Evolutionary conservation across 2,329 filamentous ascomycete species (phyloP).

Genomic region (Apiospora kogelbergensis): DNA sequence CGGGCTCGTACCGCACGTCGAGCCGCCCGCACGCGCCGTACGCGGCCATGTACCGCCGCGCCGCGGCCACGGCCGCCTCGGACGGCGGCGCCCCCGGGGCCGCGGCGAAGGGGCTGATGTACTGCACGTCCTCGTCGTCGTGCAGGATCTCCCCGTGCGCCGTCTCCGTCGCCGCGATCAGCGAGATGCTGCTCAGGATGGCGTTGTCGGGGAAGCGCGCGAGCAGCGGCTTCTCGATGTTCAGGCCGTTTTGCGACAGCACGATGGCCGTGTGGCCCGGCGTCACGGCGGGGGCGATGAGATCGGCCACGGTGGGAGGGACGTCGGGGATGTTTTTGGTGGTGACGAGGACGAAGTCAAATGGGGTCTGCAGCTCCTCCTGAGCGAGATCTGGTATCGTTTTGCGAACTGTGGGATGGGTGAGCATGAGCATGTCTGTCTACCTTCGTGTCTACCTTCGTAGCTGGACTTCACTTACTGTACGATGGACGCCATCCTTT

Average conservation of each 20-base stretch:
- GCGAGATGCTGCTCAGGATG: constrained; percentile 52
- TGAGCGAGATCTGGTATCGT: constrained; percentile 44
- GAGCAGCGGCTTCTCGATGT: constrained; percentile 58
- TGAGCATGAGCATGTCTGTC: not conserved
- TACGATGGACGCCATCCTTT: constrained; percentile 46
- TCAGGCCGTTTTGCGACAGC: constrained; percentile 63
- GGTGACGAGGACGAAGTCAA: constrained; percentile 55
- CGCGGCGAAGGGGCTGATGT: constrained; percentile 49
- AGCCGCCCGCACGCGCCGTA: constrained; percentile 49
- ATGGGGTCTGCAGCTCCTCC: constrained; percentile 34
- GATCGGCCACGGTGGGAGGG: constrained; percentile 44
- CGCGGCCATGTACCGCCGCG: constrained; percentile 43
- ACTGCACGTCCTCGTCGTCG: constrained; percentile 48
- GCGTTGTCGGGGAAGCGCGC: constrained; percentile 49
- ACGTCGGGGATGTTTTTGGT: constrained; percentile 61
- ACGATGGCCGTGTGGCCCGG: constrained; percentile 52
- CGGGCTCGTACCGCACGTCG: constrained; percentile 37
- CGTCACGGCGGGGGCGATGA: constrained; percentile 53
- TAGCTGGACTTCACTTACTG: constrained; percentile 27
- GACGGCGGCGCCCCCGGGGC: constrained; percentile 31
- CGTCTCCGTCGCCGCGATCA: constrained; percentile 51
- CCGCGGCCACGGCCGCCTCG: constrained; percentile 25
- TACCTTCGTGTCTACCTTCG: not conserved
- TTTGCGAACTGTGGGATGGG: constrained; percentile 40
- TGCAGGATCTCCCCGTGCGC: constrained; percentile 49